phyloP scores from a whole-genome alignment of 345 rosid genomes.

The Mallotus nudiflorus region DNA sequence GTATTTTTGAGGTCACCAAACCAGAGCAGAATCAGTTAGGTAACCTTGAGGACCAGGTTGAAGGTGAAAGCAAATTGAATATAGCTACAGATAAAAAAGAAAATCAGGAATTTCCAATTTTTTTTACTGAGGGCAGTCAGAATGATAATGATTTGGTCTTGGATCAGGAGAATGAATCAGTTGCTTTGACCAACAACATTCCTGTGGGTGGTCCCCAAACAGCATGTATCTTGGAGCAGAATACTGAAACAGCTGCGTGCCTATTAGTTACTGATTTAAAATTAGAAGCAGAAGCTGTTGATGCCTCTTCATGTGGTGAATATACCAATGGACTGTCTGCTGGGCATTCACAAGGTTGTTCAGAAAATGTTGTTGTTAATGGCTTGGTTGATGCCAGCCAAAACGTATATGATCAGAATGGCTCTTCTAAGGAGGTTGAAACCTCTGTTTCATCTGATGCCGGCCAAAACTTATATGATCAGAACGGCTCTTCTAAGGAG shows the following conservation, averaged over 20 bases:
- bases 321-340: conserved; percentile 22
- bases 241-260: not conserved
- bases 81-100: conserved; percentile 15
- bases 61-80: conserved; percentile 26
- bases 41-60: conserved; percentile 21
- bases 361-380: conserved; percentile 27
- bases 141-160: not conserved
- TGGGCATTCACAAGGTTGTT: conserved; percentile 25
- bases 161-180: conserved; percentile 6
- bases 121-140: not conserved
- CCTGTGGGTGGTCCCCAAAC: conserved; percentile 3
- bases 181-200: conserved; percentile 21
- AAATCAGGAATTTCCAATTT: conserved; percentile 14
- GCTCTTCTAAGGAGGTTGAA: no score
- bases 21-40: not conserved
- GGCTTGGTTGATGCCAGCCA: conserved; percentile 33
- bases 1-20: conserved; percentile 15
- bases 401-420: no score
- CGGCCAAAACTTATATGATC: conserved; percentile 31
- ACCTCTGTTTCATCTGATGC: no score
- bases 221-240: conserved; percentile 12
- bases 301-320: conserved; percentile 24
- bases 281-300: conserved; percentile 23
- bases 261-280: conserved; percentile 8
- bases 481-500: conserved; percentile 24